Percentiles rank a stretch among this genome's conserved stretches.
Evolutionary conservation across 192 early-diverging fungal genomes (phyloP).

Genomic region (Rhizophagus sp.): DNA sequence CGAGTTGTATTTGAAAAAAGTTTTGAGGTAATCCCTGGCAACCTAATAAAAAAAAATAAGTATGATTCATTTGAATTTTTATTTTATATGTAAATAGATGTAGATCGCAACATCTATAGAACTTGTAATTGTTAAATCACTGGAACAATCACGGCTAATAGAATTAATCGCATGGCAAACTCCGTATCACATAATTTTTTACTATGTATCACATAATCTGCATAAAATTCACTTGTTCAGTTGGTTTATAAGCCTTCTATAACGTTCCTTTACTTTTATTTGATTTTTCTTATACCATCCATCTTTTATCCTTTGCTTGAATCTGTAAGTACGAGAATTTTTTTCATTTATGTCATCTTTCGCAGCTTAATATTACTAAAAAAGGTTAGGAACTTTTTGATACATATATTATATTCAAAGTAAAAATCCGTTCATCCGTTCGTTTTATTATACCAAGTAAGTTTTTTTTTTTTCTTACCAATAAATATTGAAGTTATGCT

Average conservation of each 20-base stretch:
- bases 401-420: background rate
- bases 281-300: background rate
- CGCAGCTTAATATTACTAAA: background rate
- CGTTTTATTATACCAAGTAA: background rate
- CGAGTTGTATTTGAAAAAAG: background rate
- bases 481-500: background rate
- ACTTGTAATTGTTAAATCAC: too few relatives aligned
- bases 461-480: background rate
- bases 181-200: too few relatives aligned
- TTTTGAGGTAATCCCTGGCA: background rate
- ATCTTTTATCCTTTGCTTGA: background rate
- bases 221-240: too few relatives aligned
- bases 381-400: background rate
- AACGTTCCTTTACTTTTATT: background rate
- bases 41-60: background rate
- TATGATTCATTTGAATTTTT: background rate
- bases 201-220: too few relatives aligned
- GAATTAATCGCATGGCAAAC: too few relatives aligned
- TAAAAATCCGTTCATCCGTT: background rate
- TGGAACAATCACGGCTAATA: too few relatives aligned
- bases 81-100: background rate
- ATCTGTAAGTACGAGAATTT: background rate
- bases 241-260: background rate
- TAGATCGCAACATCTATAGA: too few relatives aligned
- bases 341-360: background rate